These are phyloP conservation scores for Cladophialophora psammophila DNA, from an alignment of 2,329 filamentous ascomycete species.

Conservation along the genomic window DNA sequence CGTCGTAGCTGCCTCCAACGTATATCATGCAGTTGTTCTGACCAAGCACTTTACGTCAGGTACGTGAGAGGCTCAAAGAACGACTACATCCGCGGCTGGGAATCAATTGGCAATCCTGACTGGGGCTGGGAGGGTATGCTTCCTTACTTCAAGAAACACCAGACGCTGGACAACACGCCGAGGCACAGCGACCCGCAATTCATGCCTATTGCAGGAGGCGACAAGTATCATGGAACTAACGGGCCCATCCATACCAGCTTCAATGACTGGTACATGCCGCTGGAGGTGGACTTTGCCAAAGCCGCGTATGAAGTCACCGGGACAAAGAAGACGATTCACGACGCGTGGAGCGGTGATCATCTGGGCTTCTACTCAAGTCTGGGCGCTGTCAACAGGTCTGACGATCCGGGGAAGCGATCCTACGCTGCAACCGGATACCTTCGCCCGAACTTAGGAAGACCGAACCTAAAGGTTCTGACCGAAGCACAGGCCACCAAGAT, in stretches of 20 bases:
- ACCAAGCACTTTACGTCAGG: neutral
- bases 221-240: conserved; percentile 39
- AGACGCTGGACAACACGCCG: conserved; percentile 41
- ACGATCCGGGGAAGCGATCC: conserved; percentile 44
- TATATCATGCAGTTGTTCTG: conserved; percentile 37
- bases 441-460: conserved; percentile 45
- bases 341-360: conserved; percentile 37
- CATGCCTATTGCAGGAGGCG: conserved; percentile 41
- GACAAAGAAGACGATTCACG: conserved; percentile 38
- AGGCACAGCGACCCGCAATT: conserved; percentile 40
- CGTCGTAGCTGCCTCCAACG: neutral
- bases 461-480: conserved; percentile 57
- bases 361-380: conserved; percentile 37
- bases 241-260: conserved; percentile 43
- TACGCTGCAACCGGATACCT: conserved; percentile 53
- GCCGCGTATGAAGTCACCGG: conserved; percentile 46
- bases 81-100: conserved; percentile 49
- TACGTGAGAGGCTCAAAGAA: conserved; percentile 41
- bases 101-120: conserved; percentile 46
- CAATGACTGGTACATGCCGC: conserved; percentile 47
- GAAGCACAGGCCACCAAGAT: conserved; percentile 53
- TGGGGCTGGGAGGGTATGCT: conserved; percentile 46
- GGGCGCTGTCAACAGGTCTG: conserved; percentile 33
- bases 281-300: conserved; percentile 48
- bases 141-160: conserved; percentile 42